These are phyloP conservation scores for Monilinia aucupariae DNA, from an alignment of 2,329 filamentous ascomycete species.

Conservation along the genomic window DNA sequence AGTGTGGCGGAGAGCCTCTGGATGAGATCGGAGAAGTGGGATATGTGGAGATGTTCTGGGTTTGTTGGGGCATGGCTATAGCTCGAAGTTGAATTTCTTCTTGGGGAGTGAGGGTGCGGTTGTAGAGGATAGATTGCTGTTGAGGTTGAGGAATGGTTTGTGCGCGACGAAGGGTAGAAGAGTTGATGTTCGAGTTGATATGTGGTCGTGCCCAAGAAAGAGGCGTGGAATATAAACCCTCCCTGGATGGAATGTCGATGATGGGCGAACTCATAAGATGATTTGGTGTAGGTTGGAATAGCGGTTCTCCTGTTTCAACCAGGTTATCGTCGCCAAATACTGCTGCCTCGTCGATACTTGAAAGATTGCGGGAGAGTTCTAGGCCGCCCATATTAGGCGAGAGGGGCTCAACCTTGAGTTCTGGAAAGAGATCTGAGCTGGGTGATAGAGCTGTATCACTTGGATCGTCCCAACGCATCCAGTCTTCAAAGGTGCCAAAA, in stretches of 20 bases:
- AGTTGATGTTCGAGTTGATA: slow-evolving; percentile 10
- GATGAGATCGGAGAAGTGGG: slow-evolving; percentile 47
- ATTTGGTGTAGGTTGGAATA: slow-evolving; percentile 27
- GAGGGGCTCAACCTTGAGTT: slow-evolving; percentile 29
- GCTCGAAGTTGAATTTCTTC: slow-evolving; percentile 44
- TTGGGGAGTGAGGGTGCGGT: slow-evolving; percentile 22
- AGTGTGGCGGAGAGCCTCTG: slow-evolving; percentile 26
- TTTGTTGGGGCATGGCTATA: slow-evolving; percentile 55
- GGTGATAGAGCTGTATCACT: slow-evolving; percentile 29
- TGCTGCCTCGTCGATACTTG: slow-evolving; percentile 22
- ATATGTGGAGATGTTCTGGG: slow-evolving; percentile 36
- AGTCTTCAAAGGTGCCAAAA: slow-evolving; percentile 33
- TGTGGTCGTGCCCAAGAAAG: slow-evolving; percentile 28
- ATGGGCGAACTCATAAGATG: slow-evolving; percentile 16
- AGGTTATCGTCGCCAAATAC: slow-evolving; percentile 29
- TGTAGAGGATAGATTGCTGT: slow-evolving; percentile 14
- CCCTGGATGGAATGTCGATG: slow-evolving; percentile 18
- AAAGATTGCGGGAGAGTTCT: slow-evolving; percentile 25
- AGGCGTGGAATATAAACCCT: slow-evolving; percentile 30
- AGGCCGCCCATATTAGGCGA: slow-evolving; percentile 28
- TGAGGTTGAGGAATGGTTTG: slow-evolving; percentile 9
- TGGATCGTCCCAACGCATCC: slow-evolving; percentile 34
- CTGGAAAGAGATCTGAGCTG: slow-evolving; percentile 29
- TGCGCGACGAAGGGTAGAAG: background rate
- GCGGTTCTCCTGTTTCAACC: slow-evolving; percentile 24